A percentile compares a stretch with the other conserved stretches of the same genome.
These are phyloP conservation scores for Naematelia aurantialba DNA, from an alignment of 768 basidiomycete genomes.

Conservation along the genomic window DNA sequence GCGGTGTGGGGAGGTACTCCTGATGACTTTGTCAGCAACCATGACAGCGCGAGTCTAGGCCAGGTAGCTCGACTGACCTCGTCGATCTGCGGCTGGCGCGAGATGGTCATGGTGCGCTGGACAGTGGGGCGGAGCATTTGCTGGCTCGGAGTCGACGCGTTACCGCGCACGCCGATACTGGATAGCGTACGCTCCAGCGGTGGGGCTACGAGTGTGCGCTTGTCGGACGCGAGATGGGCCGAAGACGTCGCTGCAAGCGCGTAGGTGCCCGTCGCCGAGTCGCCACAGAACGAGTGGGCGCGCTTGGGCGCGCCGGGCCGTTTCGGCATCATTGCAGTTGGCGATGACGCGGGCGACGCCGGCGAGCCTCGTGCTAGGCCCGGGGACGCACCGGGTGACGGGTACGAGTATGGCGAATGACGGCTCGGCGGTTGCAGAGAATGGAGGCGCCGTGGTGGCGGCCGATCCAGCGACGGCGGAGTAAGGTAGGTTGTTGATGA, in stretches of 20 bases:
- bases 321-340: not conserved
- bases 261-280: slow-evolving; percentile 8
- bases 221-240: slow-evolving; percentile 8
- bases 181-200: slow-evolving; percentile 16
- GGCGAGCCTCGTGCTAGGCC: too few relatives aligned
- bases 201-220: slow-evolving; percentile 8
- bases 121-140: slow-evolving; percentile 2
- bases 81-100: not conserved
- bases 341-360: not conserved
- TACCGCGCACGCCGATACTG: slow-evolving; percentile 9
- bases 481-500: not conserved
- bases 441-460: not conserved
- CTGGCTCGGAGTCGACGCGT: not conserved
- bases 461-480: not conserved
- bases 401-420: not conserved
- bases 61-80: not conserved
- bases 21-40: too few relatives aligned
- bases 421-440: not conserved
- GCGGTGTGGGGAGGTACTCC: not conserved
- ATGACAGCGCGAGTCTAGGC: too few relatives aligned
- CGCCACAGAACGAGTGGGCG: slow-evolving; percentile 14
- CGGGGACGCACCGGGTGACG: too few relatives aligned
- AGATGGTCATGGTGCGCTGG: not conserved
- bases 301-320: slow-evolving; percentile 3
- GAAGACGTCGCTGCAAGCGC: slow-evolving; percentile 9